These are phyloP conservation scores for Pterocarpus macrocarpus DNA, from an alignment of 306 rosid species.

Conservation along the genomic window DNA sequence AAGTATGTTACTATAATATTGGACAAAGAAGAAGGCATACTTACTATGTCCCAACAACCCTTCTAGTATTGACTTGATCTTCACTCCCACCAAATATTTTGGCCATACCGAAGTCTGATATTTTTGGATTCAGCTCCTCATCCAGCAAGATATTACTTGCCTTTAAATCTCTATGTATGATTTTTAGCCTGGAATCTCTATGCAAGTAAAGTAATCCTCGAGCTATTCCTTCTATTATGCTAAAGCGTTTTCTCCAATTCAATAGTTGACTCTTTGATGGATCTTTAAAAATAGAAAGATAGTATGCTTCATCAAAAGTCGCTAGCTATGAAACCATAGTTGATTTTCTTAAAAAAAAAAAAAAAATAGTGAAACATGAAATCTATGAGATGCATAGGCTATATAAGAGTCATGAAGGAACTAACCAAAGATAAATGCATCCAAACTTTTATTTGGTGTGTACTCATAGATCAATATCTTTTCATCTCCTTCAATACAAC, in stretches of 20 bases:
- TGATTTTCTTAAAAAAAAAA: neutral
- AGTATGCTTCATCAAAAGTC: neutral
- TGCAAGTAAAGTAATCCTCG: no score
- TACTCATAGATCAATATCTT: no score
- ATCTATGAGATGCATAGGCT: neutral
- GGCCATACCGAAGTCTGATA: conserved; percentile 54
- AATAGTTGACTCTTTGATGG: conserved; percentile 19
- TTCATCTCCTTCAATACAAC: no score
- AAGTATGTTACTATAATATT: neutral
- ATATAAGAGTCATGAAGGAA: neutral
- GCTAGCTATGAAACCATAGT: neutral
- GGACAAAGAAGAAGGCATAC: neutral
- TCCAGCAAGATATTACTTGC: no score
- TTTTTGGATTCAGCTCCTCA: conserved; percentile 32
- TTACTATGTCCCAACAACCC: conserved; percentile 50
- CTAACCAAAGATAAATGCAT: conserved; percentile 50
- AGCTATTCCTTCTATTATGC: no score
- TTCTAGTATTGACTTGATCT: conserved; percentile 39
- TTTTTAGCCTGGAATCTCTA: no score
- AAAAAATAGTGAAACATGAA: neutral
- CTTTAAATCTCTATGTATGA: no score
- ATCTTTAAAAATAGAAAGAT: conserved; percentile 15
- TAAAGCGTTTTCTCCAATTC: neutral
- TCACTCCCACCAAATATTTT: conserved; percentile 50
- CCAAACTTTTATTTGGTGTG: conserved; percentile 7